Percentiles rank a stretch among this genome's conserved stretches.
phyloP scores from a whole-genome alignment of 495 filamentous ascomycete species.

The Aspergillus bridgeri region DNA sequence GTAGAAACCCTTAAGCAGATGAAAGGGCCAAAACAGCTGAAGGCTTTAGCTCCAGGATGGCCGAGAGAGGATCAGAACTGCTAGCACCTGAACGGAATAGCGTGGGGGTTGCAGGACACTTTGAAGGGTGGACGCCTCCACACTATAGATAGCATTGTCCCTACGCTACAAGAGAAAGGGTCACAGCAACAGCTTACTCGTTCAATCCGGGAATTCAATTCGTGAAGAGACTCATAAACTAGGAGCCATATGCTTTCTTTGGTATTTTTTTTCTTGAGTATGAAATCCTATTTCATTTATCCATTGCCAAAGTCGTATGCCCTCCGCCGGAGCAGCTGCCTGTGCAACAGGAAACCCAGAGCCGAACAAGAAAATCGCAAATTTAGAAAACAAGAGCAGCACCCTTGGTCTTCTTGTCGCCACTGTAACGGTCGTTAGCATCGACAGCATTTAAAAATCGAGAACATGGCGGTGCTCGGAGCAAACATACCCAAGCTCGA shows the following conservation, averaged over 20 bases:
- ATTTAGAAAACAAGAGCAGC: slow-evolving; percentile 96
- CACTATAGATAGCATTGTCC: too few relatives aligned
- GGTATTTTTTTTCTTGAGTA: slow-evolving; percentile 42
- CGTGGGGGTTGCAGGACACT: too few relatives aligned
- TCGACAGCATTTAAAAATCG: background rate
- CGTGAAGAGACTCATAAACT: slow-evolving; percentile 36
- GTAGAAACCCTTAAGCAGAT: too few relatives aligned
- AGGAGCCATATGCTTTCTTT: slow-evolving; percentile 43
- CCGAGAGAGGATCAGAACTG: background rate
- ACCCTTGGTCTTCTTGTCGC: slow-evolving; percentile 99
- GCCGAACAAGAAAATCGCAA: slow-evolving; percentile 49
- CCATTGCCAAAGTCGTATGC: slow-evolving; percentile 49
- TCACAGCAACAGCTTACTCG: background rate
- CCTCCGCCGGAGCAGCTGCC: slow-evolving; percentile 37
- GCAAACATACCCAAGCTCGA: slow-evolving; percentile 87
- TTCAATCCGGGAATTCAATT: slow-evolving; percentile 13
- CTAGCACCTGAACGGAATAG: background rate
- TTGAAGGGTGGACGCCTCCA: too few relatives aligned
- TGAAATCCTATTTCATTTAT: slow-evolving; percentile 50
- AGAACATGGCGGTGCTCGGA: background rate
- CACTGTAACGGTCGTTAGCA: slow-evolving; percentile 53
- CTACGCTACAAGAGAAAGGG: background rate
- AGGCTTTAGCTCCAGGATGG: too few relatives aligned
- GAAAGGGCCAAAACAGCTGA: too few relatives aligned
- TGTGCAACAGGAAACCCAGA: slow-evolving; percentile 48